Conservation (phyloP, 1,284 basidiomycete genomes). For the Xerocomus nothofagi region DNA sequence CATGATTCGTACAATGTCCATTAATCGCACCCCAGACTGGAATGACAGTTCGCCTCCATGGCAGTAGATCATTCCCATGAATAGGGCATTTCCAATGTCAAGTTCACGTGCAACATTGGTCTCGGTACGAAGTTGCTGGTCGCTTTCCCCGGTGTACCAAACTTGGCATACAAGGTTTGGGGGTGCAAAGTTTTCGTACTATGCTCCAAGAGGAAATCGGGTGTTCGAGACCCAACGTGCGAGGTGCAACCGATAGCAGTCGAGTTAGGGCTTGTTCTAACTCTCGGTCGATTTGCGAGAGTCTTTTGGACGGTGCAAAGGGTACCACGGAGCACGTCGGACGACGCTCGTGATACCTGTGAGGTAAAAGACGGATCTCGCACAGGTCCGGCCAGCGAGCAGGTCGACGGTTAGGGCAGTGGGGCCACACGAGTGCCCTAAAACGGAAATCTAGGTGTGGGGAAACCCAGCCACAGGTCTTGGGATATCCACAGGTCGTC, state of each 20-base stretch:
- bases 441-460: slow-evolving; percentile 27
- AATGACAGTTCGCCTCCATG: slow-evolving; percentile 10
- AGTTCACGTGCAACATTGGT: slow-evolving; percentile 19
- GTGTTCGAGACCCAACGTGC: too few species aligned
- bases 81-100: slow-evolving; percentile 25
- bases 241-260: too few species aligned
- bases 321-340: too few species aligned
- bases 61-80: slow-evolving; percentile 19
- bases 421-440: slow-evolving; percentile 17
- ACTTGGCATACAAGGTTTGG: neutral
- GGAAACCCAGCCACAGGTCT: slow-evolving; percentile 33
- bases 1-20: neutral
- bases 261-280: too few species aligned
- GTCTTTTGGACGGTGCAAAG: too few species aligned
- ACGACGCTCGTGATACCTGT: too few species aligned
- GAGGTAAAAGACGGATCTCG: too few species aligned
- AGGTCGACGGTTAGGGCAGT: slow-evolving; percentile 1
- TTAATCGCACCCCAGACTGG: neutral
- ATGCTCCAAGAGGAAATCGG: neutral
- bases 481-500: slow-evolving; percentile 22
- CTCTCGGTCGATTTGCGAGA: too few species aligned
- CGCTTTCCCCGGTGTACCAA: slow-evolving; percentile 3
- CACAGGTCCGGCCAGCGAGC: too few species aligned
- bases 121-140: slow-evolving; percentile 1
- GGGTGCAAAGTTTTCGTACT: slow-evolving; percentile 1